phyloP scores from a whole-genome alignment of 2,329 filamentous ascomycete species.

The Fusarium pseudonygamai region DNA sequence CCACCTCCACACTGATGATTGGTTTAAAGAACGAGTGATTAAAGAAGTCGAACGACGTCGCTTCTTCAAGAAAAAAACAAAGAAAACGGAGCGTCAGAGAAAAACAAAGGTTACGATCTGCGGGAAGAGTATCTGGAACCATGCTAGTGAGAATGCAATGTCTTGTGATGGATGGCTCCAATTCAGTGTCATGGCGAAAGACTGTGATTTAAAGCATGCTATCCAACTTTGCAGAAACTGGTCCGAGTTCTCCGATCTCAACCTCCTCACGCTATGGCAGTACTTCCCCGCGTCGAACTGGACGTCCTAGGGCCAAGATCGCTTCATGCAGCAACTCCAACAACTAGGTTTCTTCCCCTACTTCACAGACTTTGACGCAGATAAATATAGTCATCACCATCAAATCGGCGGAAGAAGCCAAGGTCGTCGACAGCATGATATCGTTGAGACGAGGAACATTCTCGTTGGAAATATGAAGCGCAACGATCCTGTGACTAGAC shows the following conservation, averaged over 20 bases:
- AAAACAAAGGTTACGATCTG: slow-evolving; percentile 42
- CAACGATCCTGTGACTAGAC: slow-evolving; percentile 40
- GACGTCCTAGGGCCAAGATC: slow-evolving; percentile 35
- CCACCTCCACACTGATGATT: slow-evolving; percentile 38
- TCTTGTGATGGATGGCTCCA: slow-evolving; percentile 46
- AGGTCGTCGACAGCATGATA: slow-evolving; percentile 37
- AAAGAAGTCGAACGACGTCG: neutral
- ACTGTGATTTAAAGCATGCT: slow-evolving; percentile 42
- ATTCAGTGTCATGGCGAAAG: slow-evolving; percentile 45
- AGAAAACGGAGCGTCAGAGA: slow-evolving; percentile 5
- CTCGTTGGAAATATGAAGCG: slow-evolving; percentile 45
- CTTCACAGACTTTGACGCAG: slow-evolving; percentile 40
- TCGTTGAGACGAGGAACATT: slow-evolving; percentile 43
- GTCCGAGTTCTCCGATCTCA: slow-evolving; percentile 44
- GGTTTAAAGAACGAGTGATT: slow-evolving; percentile 30
- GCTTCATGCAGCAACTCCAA: slow-evolving; percentile 39
- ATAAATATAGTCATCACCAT: slow-evolving; percentile 21
- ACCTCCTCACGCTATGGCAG: slow-evolving; percentile 38
- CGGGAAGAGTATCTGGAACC: slow-evolving; percentile 44
- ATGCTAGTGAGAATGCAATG: slow-evolving; percentile 44
- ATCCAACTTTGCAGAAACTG: slow-evolving; percentile 45
- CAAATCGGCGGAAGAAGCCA: slow-evolving; percentile 36
- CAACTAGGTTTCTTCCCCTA: slow-evolving; percentile 43
- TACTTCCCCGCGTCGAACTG: slow-evolving; percentile 45
- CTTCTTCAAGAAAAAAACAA: slow-evolving; percentile 3